Evolutionary conservation across 179 eudicot genomes (phyloP).

Genomic region (Corrigiola litoralis): DNA sequence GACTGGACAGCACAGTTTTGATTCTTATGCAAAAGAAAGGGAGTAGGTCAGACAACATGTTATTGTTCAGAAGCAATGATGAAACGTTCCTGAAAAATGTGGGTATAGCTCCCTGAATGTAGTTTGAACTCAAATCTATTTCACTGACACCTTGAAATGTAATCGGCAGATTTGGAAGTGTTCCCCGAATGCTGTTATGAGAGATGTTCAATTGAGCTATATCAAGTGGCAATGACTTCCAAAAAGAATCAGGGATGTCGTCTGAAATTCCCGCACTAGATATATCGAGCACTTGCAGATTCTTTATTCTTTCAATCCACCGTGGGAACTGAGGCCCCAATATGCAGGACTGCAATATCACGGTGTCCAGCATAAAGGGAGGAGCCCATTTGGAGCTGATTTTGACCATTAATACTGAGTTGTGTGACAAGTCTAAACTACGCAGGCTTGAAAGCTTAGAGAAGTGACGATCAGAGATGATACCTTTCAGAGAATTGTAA

Average conservation of each 20-base stretch:
- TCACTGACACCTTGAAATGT: not conserved
- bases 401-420: constrained; percentile 8
- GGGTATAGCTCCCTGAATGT: constrained; percentile 15
- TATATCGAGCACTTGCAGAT: not conserved
- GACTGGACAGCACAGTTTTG: not conserved
- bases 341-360: not conserved
- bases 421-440: not conserved
- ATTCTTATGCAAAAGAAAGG: constrained; percentile 15
- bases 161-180: constrained; percentile 11
- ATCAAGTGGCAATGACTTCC: constrained; percentile 18
- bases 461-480: not conserved
- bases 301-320: constrained; percentile 27
- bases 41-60: constrained; percentile 15
- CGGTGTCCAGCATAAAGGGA: constrained; percentile 8
- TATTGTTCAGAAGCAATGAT: constrained; percentile 20
- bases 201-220: constrained; percentile 18
- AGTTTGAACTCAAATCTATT: not conserved
- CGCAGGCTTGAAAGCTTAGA: constrained; percentile 11
- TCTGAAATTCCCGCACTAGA: constrained; percentile 23
- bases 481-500: not conserved
- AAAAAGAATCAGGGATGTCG: constrained; percentile 23
- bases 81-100: not conserved
- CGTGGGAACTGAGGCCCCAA: constrained; percentile 38
- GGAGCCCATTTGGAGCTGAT: constrained; percentile 26
- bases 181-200: constrained; percentile 24